These are phyloP conservation scores for Dichotomocladium elegans DNA, from an alignment of 371 early-diverging fungal species.

Conservation along the genomic window DNA sequence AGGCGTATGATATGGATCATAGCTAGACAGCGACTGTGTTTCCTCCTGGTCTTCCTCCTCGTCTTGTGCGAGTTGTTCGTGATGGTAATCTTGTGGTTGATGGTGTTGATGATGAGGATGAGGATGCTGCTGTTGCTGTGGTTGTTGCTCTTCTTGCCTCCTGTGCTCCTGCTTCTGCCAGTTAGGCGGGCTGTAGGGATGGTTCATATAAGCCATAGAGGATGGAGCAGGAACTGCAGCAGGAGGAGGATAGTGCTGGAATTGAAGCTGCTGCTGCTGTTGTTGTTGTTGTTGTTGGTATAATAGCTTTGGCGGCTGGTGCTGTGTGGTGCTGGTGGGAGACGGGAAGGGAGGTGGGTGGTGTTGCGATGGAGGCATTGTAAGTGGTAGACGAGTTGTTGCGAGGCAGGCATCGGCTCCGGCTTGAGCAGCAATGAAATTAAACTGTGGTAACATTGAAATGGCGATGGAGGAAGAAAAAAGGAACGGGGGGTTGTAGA, in stretches of 20 bases:
- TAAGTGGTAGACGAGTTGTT: too few relatives aligned
- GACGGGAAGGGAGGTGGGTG: not conserved
- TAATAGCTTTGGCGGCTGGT: not conserved
- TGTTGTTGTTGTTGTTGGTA: not conserved
- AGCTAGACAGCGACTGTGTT: not conserved
- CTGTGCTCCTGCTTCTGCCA: too few relatives aligned
- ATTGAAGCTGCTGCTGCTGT: not conserved
- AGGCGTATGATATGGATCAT: not conserved
- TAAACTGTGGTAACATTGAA: conserved; percentile 66
- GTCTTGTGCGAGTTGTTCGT: not conserved
- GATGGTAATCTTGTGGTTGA: conserved; percentile 1
- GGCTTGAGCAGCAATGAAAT: conserved; percentile 46
- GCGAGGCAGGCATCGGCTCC: conserved; percentile 39
- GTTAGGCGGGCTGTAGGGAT: too few relatives aligned
- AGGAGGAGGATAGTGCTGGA: too few relatives aligned
- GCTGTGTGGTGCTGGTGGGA: not conserved
- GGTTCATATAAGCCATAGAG: too few relatives aligned
- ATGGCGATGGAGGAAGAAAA: not conserved
- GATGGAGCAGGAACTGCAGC: too few relatives aligned
- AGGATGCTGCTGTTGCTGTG: not conserved
- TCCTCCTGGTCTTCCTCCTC: too few relatives aligned
- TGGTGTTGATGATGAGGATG: not conserved
- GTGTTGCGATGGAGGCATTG: conserved; percentile 3
- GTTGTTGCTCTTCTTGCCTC: too few relatives aligned
- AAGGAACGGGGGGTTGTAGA: conserved; percentile 7